These are phyloP conservation scores for Cubamyces sp. DNA, from an alignment of 768 basidiomycete genomes.

Conservation along the genomic window DNA sequence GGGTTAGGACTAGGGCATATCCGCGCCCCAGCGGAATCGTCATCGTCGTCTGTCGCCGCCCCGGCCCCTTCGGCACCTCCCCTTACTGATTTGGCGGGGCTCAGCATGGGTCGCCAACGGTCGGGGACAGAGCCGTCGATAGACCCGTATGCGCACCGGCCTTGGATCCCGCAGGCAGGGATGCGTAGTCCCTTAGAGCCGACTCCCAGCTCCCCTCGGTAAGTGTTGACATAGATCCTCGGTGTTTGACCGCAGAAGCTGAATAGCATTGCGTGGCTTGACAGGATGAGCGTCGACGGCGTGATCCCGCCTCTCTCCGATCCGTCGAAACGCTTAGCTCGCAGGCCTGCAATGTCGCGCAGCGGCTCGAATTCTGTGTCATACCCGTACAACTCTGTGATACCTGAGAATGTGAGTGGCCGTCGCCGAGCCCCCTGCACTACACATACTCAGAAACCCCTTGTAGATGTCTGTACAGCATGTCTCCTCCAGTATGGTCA, in stretches of 20 bases:
- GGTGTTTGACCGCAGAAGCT: no score
- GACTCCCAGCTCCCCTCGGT: constrained; percentile 48
- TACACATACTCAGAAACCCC: not conserved
- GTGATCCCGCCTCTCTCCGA: constrained; percentile 20
- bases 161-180: constrained; percentile 30
- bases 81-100: constrained; percentile 6
- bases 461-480: constrained; percentile 43
- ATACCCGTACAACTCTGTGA: constrained; percentile 43
- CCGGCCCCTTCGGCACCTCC: constrained; percentile 12
- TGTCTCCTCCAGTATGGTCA: constrained; percentile 42
- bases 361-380: constrained; percentile 47
- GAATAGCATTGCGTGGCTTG: not conserved
- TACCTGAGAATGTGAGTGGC: constrained; percentile 53
- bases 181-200: constrained; percentile 46
- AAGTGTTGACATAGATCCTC: constrained; percentile 5
- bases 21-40: constrained; percentile 24
- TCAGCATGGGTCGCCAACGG: constrained; percentile 18
- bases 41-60: constrained; percentile 11
- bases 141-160: constrained; percentile 25
- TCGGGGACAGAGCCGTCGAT: constrained; percentile 24
- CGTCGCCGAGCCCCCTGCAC: not conserved
- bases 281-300: constrained; percentile 20
- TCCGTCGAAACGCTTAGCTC: constrained; percentile 35
- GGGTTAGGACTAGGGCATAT: constrained; percentile 20
- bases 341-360: constrained; percentile 48